Evolutionary conservation across 139 green algal genomes (phyloP).

Genomic region (Volvox africanus): DNA sequence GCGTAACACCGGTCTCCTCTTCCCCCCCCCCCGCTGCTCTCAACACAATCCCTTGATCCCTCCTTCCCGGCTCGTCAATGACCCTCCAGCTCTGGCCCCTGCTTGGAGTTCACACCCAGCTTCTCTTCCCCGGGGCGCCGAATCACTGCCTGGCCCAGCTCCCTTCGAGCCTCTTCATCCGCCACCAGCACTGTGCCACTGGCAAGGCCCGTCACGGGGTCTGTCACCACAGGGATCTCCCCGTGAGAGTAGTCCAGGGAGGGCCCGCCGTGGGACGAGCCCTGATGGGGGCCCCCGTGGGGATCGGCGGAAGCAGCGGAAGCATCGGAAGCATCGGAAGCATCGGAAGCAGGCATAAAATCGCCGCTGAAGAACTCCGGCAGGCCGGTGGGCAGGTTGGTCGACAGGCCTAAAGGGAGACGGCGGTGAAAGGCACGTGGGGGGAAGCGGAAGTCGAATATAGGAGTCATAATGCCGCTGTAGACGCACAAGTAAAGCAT

Average conservation of each 20-base stretch:
- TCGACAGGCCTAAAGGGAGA: no score
- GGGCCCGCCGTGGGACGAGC: slow-evolving; percentile 17
- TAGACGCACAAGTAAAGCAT: no score
- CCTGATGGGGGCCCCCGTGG: background rate
- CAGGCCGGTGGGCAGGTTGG: background rate
- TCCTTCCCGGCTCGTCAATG: background rate
- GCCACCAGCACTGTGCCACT: background rate
- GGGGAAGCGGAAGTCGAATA: no score
- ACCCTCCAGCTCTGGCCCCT: background rate
- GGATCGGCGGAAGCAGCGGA: background rate
- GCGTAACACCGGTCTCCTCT: no score
- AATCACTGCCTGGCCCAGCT: slow-evolving; percentile 15
- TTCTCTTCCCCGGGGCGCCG: background rate
- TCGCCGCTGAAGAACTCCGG: slow-evolving; percentile 17
- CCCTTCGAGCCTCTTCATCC: background rate
- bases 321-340: background rate
- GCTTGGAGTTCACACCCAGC: background rate
- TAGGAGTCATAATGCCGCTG: no score
- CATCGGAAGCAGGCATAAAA: background rate
- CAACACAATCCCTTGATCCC: background rate
- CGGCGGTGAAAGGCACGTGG: no score
- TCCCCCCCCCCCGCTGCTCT: background rate
- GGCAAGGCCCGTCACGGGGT: slow-evolving; percentile 20
- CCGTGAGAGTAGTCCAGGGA: slow-evolving; percentile 30
- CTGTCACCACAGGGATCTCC: slow-evolving; percentile 25